Evolutionary conservation across 495 filamentous ascomycete species (phyloP), one percentile per base, ranked within the genome.

Genomic region (Tetracladium setigerum): DNA sequence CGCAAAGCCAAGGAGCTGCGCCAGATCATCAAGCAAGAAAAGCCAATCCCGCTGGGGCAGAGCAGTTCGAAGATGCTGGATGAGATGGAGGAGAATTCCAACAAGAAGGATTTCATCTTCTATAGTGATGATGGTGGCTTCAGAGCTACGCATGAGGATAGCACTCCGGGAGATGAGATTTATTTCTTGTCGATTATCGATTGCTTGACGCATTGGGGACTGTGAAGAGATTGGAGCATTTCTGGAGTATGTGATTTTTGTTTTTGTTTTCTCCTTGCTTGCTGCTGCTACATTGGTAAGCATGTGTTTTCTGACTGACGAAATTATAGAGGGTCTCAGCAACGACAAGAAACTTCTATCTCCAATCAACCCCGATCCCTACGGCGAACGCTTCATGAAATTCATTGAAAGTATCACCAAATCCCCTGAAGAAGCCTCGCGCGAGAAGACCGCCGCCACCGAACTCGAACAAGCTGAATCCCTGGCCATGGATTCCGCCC

Each of bases 121-220:
- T 96, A 95, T 63, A 78, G 81, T 44, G 90, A 96, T 57, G 91
- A 97, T 63, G 92, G 92, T 44, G 92, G 92, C 2, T 89, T 95
- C 63, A 74, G 82, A 52, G 94, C 92, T 6, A 97, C 92, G 7
- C 90, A 95, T 59, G 89, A 96, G 63, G 83, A 92, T 66, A 83
- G 92, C 51, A 65, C 72, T 19, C 79, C 85, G 7, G 90, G 82
- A 1, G 89, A 95, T 46, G 88, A 95, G 66, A 89, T 99, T 30
- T 99, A 97, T 58, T 99, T 97, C 61, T 76, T 99, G 6, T 92
- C 92, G 10, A 92, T 99, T 52, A 97, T 97, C 60, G 94, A 97
- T 64, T 97, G 91, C 62, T 67, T 99, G 59, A 99, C 92, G 33
- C 87, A 95, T 66, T 60, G 57, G 46, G 57, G 57, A 54, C 48